Evolutionary conservation across 2,329 filamentous ascomycete genomes (phyloP), one percentile per base, ranked within the genome.

Genomic region (Epichloe bromicola): DNA sequence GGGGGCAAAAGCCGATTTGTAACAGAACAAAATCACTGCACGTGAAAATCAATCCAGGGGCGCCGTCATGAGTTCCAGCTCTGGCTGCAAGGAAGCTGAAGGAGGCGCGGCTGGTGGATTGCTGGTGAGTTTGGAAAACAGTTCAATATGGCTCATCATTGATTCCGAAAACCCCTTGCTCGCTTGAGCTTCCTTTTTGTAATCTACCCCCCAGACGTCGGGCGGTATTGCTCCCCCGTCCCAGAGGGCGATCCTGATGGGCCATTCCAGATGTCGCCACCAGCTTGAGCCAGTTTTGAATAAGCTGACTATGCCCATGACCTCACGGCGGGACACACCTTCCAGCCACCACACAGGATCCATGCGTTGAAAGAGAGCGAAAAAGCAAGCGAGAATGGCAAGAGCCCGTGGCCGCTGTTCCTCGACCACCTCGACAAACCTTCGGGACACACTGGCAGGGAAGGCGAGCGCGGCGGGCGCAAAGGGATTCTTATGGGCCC

Each of bases 311-410:
- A 85, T 73, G 19, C 82, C 81, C 60, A 79, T 75, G 15, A 87
- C 78, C 58, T 87, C 79, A 51, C 79, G 75, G 15, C 76, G 74
- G 7, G 82, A 76, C 59, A 85, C 82, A 39, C 83, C 81, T 19
- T 80, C 74, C 30, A 86, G 68, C 83, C 84, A 88, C 84, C 84
- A 88, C 15, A 81, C 69, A 15, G 71, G 64, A 54, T 83, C 76
- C 55, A 84, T 70, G 36, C 74, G 74, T 59, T 82, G 82, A 45
- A 86, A 69, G 38, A 84, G 67, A 30, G 79, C 81, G 58, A 84
- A 84, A 62, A 83, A 85, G 61, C 78, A 81, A 6, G 80, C 81
- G 1, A 85, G 71, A 37, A 84, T 79, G 34, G 76, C 74, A 30
- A 85, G 69, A 2, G 81, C 79, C 12, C 81, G 76, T 1, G 81